Base-by-base conservation (phyloP, 2,329 filamentous ascomycete genomes). In the Akanthomyces uredinophilus region DNA sequence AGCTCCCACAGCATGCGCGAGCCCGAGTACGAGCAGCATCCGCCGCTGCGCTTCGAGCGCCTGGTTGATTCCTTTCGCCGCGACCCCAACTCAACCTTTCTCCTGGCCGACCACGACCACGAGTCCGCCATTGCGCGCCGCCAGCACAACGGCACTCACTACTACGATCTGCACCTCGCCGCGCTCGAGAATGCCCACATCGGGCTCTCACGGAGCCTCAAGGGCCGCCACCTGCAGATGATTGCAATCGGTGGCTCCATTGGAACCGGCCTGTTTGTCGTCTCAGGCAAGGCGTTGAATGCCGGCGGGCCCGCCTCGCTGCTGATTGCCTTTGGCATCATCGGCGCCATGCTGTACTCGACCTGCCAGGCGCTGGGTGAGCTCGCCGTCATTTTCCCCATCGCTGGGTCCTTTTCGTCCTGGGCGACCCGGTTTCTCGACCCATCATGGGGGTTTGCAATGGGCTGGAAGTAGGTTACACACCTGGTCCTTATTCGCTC, bases 181-280 rank as follows among this genome's bases (percentile, higher is more conserved):
- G 83, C 91, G 70, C 77, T 91, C 66, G 88, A 92, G 70, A 93
- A 91, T 1, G 89, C 91, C 4, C 83, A 87, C 66, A 88, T 90
- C 51, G 86, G 89, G 8, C 81, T 98, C 56, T 86, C 89, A 56
- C 83, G 92, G 70, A 88, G 87, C 73, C 77, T 96, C 67, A 95
- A 96, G 76, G 87, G 87, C 22, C 83, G 92, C 53, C 94, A 98
- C 79, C 73, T 97, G 72, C 93, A 97, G 78, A 97, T 97, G 94
- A 97, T 97, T 80, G 94, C 94, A 16, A 96, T 97, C 67, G 92
- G 92, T 68, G 93, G 93, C 49, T 94, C 90, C 13, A 96, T 96
- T 69, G 90, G 88, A 63, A 93, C 90, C 27, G 92, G 93, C 66
- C 80, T 97, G 2, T 96, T 96, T 72, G 91, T 97, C 44, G 89